Evolutionary conservation across 768 basidiomycete species (phyloP), one percentile per base, ranked within the genome.

Genomic region (Pulveroboletus sp.): DNA sequence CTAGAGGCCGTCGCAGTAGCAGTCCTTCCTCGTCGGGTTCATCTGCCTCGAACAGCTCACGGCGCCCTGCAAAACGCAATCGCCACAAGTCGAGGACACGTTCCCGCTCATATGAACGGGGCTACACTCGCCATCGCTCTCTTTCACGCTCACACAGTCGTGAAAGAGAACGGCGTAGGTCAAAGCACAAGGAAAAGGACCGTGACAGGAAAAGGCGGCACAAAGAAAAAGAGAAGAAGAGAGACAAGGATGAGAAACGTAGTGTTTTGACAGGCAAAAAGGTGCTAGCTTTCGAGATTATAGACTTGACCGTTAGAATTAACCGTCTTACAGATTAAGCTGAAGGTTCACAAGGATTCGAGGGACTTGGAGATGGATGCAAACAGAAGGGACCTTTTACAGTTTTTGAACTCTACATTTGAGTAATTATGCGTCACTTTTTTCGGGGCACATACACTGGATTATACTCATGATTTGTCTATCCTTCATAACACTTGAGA

Each of bases 181-280:
- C 62, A 11, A 65, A 57, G 32, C 58, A 53, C 37, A 62, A 46
- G 50, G 60, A 62, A 21, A 65, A 61, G 46, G 62, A 62, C 2
- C 69, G 57, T 50, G 68, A 69, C 28, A 71, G 61, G 59, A 74
- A 68, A 53, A 73, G 61, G 54, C 70, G 72, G 15, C 69, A 69
- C 55, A 69, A 62, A 45, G 63, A 68, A 7, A 69, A 64, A 32
- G 62, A 64, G 26, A 69, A 52, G 50, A 67, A 69, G 27, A 73
- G 65, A 43, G 70, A 71, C 35, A 69, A 70, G 50, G 75, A 76
- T 14, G 79, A 79, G 49, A 67, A 73, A 39, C 69, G 80, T 18
- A 83, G 81, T 55, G 68, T 80, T 27, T 56, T 83, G 52, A 84
- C 82, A 4, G 82, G 81, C 1, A 82, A 82, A 59, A 83, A 81